Evolutionary conservation across 371 early-diverging fungal species (phyloP).

Genomic region (Apophysomyces elegans): DNA sequence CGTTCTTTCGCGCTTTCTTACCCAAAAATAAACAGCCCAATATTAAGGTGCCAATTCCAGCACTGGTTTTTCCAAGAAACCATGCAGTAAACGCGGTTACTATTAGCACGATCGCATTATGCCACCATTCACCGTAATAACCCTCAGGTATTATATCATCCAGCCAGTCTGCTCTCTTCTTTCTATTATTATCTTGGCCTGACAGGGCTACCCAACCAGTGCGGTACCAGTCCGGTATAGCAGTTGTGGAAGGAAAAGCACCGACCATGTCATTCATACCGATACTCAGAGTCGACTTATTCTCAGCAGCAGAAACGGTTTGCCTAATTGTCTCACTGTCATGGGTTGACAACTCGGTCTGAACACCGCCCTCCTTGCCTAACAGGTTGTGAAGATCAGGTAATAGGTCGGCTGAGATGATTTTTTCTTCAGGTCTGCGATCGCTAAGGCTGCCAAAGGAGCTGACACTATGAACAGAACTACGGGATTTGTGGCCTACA

Average conservation of each 20-base stretch:
- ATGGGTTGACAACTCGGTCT: conserved; percentile 40
- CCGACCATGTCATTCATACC: conserved; percentile 13
- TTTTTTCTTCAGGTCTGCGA: conserved; percentile 19
- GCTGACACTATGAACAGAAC: background rate
- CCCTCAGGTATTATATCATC: conserved; percentile 3
- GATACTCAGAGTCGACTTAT: conserved; percentile 30
- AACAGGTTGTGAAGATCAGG: conserved; percentile 28
- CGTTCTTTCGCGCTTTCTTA: conserved; percentile 19
- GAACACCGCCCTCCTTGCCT: conserved; percentile 25
- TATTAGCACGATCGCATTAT: conserved; percentile 36
- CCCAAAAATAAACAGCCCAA: conserved; percentile 50
- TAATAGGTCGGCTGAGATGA: conserved; percentile 27
- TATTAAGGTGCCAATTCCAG: conserved; percentile 48
- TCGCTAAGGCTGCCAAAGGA: background rate
- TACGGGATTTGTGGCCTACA: background rate
- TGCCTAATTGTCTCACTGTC: conserved; percentile 32
- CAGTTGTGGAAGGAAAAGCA: conserved; percentile 7
- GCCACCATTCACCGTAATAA: conserved; percentile 40
- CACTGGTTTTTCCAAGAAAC: conserved; percentile 38
- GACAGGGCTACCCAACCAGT: conserved; percentile 43
- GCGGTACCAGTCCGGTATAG: conserved; percentile 46
- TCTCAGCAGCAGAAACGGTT: conserved; percentile 36
- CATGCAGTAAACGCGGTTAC: conserved; percentile 38
- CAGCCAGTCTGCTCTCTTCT: background rate
- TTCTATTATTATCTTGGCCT: background rate